Base-by-base conservation (phyloP, 83 land plant genomes). In the Picea engelmannii region DNA sequence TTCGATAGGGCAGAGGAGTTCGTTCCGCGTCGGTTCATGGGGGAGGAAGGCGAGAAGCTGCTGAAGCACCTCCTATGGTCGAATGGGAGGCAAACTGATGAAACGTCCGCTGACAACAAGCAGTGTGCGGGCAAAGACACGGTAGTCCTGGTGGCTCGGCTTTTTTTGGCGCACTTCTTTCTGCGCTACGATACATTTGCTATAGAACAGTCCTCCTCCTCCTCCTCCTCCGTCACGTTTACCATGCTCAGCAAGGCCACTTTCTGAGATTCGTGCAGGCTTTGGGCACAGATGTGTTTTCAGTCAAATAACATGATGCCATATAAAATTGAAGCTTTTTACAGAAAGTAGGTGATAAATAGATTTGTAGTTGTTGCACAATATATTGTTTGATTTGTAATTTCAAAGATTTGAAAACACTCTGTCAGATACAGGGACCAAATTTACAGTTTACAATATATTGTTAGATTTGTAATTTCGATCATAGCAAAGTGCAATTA, bases 51-150 rank as follows among this genome's bases (percentile, higher is more conserved):
- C n/a, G 84, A 87, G 83, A 86, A 80, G 82, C 74, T 93, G 69
- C 27, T 96, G 85, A 62, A 69, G 70, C 69, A 89, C 63, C 86
- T 96, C 25, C 52, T 88, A 20, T 96, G 98, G 97, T 92, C 97
- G 11, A 96, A 94, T 63, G 99, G 95, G 55, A 88, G 82, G 6
- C 90, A 94, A 87, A 91, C 92, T 24, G 92, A 87, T 68, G 47
- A 40, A 8, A 88, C 98, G 11, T 83, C 86, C 7, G 81, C 58
- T 80, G 78, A 76, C 69, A 93, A 96, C 86, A 96, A 95, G 86
- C 98, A 95, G 80, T 95, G 99, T 80, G 87, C 93, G 10, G 99
- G 88, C 42, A 96, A 93, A 87, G 91, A 96, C 27, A 59, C 93
- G 17, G 96, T 93, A 59, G 86, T 85, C 55, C 75, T 88, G 81